A percentile compares a stretch with the other conserved stretches of the same genome.
These are phyloP conservation scores for Ophiostoma sp. DNA, from an alignment of 2,329 filamentous ascomycete genomes.

Conservation along the genomic window DNA sequence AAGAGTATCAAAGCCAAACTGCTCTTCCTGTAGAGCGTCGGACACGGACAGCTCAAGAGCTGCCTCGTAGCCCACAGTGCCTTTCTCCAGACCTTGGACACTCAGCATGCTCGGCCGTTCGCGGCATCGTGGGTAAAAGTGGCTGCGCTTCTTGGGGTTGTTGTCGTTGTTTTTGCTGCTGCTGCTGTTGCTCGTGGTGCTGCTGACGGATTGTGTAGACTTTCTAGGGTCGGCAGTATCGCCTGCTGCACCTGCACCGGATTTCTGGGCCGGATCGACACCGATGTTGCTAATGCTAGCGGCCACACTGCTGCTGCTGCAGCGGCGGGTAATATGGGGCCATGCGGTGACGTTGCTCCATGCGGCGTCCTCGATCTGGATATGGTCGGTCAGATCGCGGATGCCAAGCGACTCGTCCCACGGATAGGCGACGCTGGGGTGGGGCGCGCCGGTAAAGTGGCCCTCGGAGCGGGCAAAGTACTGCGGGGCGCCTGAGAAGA, in stretches of 20 bases:
- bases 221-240: neutral
- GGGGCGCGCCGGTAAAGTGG: conserved; percentile 59
- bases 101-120: conserved; percentile 71
- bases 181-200: neutral
- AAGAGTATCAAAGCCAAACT: conserved; percentile 59
- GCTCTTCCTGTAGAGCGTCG: conserved; percentile 64
- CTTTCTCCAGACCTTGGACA: conserved; percentile 70
- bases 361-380: conserved; percentile 62
- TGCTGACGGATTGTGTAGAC: neutral
- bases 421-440: conserved; percentile 66
- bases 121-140: conserved; percentile 59
- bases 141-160: conserved; percentile 48
- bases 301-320: neutral
- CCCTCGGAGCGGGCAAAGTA: conserved; percentile 64
- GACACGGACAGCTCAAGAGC: conserved; percentile 66
- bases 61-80: conserved; percentile 68
- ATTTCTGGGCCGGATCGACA: neutral
- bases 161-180: neutral
- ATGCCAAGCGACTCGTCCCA: conserved; percentile 65
- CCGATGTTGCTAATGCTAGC: conserved; percentile 33
- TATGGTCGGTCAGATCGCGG: conserved; percentile 64
- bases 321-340: conserved; percentile 58
- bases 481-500: conserved; percentile 75
- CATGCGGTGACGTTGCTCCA: conserved; percentile 65
- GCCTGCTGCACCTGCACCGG: neutral